Evolutionary conservation across 1,284 basidiomycete species (phyloP).

Genomic region (Tetrapyrgos nigripes): DNA sequence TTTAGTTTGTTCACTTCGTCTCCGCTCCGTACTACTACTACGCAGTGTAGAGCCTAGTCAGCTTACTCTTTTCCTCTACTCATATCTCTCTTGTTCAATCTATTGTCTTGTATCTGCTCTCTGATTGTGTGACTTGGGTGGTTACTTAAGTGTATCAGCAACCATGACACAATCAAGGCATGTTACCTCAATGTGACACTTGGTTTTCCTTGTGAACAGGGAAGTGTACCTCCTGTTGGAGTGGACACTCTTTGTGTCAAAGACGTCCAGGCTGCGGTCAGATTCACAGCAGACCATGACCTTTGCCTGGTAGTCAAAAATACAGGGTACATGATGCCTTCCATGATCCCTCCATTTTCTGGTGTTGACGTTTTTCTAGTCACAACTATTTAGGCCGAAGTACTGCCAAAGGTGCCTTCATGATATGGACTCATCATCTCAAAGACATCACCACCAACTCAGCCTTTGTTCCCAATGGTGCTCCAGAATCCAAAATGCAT

Average conservation of each 20-base stretch:
- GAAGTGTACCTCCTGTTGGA: slow-evolving; percentile 42
- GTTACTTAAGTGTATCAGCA: too few relatives aligned
- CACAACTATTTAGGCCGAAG: slow-evolving; percentile 43
- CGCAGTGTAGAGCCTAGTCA: too few relatives aligned
- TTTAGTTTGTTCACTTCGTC: too few relatives aligned
- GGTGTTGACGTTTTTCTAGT: slow-evolving; percentile 15
- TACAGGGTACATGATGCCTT: slow-evolving; percentile 35
- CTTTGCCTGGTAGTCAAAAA: slow-evolving; percentile 50
- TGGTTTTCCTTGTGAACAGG: slow-evolving; percentile 47
- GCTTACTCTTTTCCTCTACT: too few relatives aligned
- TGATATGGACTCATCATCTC: slow-evolving; percentile 46
- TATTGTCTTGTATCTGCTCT: too few relatives aligned
- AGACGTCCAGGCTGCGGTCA: slow-evolving; percentile 41
- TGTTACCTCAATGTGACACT: slow-evolving; percentile 49
- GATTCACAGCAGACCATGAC: slow-evolving; percentile 39
- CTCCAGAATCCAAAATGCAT: slow-evolving; percentile 18
- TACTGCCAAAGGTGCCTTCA: slow-evolving; percentile 36
- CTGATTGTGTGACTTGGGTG: too few relatives aligned
- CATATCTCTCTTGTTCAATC: too few relatives aligned
- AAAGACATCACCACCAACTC: slow-evolving; percentile 38
- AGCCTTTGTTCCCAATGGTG: slow-evolving; percentile 39
- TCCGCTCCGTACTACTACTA: too few relatives aligned
- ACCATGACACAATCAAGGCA: slow-evolving; percentile 44
- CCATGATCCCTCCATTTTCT: neutral
- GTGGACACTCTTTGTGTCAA: slow-evolving; percentile 35